Percentiles rank a stretch among this genome's conserved stretches.
These are phyloP conservation scores for Tetrapisispora taiwanensis DNA, from an alignment of 805 yeast species.

Conservation along the genomic window DNA sequence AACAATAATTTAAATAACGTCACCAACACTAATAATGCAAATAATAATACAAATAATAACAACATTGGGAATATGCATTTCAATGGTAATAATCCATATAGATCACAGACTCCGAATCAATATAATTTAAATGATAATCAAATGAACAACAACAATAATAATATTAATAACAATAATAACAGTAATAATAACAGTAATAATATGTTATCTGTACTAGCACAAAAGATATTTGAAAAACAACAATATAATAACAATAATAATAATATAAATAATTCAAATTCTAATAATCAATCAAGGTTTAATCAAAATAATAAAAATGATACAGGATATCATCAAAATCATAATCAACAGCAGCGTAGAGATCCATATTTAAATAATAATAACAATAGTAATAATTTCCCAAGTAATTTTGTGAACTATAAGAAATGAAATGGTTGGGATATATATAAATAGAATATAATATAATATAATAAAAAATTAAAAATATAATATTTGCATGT, in stretches of 20 bases:
- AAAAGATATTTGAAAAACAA: constrained; percentile 16
- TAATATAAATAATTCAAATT: constrained; percentile 7
- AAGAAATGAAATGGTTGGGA: neutral
- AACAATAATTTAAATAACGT: neutral
- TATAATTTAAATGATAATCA: constrained; percentile 2
- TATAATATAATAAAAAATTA: too few relatives aligned
- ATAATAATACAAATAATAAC: neutral
- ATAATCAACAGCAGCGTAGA: constrained; percentile 9
- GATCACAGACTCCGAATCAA: constrained; percentile 3
- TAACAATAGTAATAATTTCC: constrained; percentile 1
- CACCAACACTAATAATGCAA: neutral
- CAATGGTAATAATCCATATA: constrained; percentile 2
- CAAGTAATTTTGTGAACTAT: neutral
- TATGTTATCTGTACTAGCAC: constrained; percentile 12
- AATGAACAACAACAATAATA: too few relatives aligned
- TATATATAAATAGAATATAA: neutral
- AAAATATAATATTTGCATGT: neutral
- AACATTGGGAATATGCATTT: neutral
- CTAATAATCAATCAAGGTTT: constrained; percentile 5
- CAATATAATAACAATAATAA: constrained; percentile 10
- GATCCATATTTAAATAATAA: constrained; percentile 15
- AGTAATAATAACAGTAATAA: constrained; percentile 4
- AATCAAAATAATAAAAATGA: constrained; percentile 5
- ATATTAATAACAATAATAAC: neutral
- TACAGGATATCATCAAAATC: constrained; percentile 6